These are phyloP conservation scores for Ustilago crameri DNA, from an alignment of 1,284 basidiomycete genomes.

Conservation along the genomic window DNA sequence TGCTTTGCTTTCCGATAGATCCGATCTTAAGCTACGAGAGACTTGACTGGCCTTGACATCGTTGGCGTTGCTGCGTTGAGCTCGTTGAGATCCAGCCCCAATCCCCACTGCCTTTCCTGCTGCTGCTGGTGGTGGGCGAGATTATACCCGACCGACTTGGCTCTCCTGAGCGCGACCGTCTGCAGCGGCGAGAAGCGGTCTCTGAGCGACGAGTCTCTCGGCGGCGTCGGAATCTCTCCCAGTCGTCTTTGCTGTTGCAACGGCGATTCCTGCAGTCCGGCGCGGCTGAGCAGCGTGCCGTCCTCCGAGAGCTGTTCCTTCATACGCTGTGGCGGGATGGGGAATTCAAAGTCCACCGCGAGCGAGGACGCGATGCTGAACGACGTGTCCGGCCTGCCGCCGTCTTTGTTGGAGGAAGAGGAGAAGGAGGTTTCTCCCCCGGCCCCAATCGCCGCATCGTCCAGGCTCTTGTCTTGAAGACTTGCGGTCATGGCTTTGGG, in stretches of 20 bases:
- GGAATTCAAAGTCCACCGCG: slow-evolving; percentile 47
- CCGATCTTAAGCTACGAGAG: no score
- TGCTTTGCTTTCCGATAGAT: no score
- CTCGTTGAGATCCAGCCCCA: slow-evolving; percentile 19
- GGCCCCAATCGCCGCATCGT: background rate
- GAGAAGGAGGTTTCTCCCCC: background rate
- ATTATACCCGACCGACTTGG: slow-evolving; percentile 23
- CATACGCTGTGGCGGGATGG: slow-evolving; percentile 41
- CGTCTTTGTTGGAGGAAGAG: slow-evolving; percentile 5
- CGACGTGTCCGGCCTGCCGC: slow-evolving; percentile 25
- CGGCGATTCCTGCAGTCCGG: slow-evolving; percentile 31
- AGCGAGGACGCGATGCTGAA: slow-evolving; percentile 42
- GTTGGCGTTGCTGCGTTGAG: background rate
- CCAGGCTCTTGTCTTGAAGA: background rate
- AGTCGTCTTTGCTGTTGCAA: slow-evolving; percentile 13
- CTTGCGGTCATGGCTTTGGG: slow-evolving; percentile 11
- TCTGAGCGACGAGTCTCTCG: slow-evolving; percentile 30
- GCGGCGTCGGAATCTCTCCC: slow-evolving; percentile 11
- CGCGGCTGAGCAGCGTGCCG: slow-evolving; percentile 42
- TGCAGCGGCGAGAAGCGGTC: slow-evolving; percentile 23
- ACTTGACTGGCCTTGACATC: no score
- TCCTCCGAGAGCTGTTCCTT: slow-evolving; percentile 47
- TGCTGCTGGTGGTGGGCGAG: slow-evolving; percentile 9
- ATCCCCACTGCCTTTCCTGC: background rate
- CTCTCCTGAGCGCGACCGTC: slow-evolving; percentile 8